A percentile compares a stretch with the other conserved stretches of the same genome.
These are phyloP conservation scores for Nepenthes gracilis DNA, from an alignment of 148 eudicot species.

Conservation along the genomic window DNA sequence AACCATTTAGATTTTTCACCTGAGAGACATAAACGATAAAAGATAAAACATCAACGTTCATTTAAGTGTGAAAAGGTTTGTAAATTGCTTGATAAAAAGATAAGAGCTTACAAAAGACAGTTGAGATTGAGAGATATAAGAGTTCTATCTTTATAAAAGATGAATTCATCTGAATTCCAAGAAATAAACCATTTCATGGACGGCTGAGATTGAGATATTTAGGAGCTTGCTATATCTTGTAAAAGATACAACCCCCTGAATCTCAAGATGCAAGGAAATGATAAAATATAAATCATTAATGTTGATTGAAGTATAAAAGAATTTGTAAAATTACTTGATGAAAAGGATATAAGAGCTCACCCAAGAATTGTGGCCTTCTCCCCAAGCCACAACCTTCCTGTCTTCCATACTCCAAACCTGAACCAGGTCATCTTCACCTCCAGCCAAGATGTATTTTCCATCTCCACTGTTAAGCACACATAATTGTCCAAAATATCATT, in stretches of 20 bases:
- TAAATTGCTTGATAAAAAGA: neutral
- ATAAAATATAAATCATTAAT: too few species aligned
- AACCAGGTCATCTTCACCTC: conserved; percentile 95
- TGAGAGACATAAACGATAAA: neutral
- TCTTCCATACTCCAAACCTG: conserved; percentile 98
- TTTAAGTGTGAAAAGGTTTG: too few species aligned
- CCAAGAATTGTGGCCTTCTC: conserved; percentile 95
- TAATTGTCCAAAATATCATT: neutral
- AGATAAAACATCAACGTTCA: neutral
- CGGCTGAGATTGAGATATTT: too few species aligned
- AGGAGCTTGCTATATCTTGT: too few species aligned
- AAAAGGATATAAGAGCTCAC: conserved; percentile 24
- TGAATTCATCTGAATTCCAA: too few species aligned
- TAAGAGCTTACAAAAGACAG: conserved; percentile 59
- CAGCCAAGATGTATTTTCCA: conserved; percentile 71
- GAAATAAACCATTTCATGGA: too few species aligned
- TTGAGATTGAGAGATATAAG: too few species aligned
- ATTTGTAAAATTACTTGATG: neutral
- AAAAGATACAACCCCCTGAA: too few species aligned
- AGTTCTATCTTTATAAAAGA: too few species aligned
- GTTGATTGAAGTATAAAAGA: too few species aligned
- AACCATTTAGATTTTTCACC: neutral
- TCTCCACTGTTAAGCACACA: conserved; percentile 47
- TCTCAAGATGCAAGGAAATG: too few species aligned
- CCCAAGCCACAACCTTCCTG: conserved; percentile 87